phyloP scores from a whole-genome alignment of 2,329 filamentous ascomycete species.

The Alternaria sp. region DNA sequence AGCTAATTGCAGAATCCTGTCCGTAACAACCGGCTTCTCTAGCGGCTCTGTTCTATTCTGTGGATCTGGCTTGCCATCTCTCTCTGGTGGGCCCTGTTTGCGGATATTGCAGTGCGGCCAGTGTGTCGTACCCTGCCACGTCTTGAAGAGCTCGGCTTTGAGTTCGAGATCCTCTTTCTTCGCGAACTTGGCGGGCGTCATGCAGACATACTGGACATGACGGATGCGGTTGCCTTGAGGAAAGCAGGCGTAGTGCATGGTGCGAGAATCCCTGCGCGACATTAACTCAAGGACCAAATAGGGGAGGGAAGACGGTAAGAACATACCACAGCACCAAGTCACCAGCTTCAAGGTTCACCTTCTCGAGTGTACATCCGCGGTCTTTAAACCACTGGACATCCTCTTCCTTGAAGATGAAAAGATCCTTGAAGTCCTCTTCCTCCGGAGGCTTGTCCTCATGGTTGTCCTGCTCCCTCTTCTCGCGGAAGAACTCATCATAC shows the following conservation, averaged over 20 bases:
- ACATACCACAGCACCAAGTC: constrained; percentile 41
- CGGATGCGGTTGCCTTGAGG: constrained; percentile 23
- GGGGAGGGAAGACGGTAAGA: constrained; percentile 17
- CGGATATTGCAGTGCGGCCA: constrained; percentile 34
- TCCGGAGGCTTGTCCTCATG: constrained; percentile 24
- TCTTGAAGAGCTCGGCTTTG: constrained; percentile 25
- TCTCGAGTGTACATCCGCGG: constrained; percentile 48
- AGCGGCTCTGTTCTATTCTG: constrained; percentile 23
- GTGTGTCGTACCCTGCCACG: constrained; percentile 28
- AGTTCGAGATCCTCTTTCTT: constrained; percentile 23
- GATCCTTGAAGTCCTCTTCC: constrained; percentile 45
- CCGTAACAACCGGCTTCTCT: constrained; percentile 26
- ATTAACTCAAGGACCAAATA: constrained; percentile 51
- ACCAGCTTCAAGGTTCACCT: constrained; percentile 52
- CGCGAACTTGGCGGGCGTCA: constrained; percentile 22
- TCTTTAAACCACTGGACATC: constrained; percentile 54
- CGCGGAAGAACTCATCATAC: constrained; percentile 54
- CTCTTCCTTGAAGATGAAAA: constrained; percentile 53
- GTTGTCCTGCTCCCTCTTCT: constrained; percentile 14
- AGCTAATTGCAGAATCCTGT: constrained; percentile 10
- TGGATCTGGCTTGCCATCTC: constrained; percentile 17
- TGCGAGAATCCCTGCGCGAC: constrained; percentile 28
- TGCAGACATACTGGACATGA: constrained; percentile 30
- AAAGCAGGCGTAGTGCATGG: constrained; percentile 51
- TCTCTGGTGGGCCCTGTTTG: constrained; percentile 13